Base-by-base conservation (phyloP, 495 filamentous ascomycete genomes). In the Aspergillus ostianus region DNA sequence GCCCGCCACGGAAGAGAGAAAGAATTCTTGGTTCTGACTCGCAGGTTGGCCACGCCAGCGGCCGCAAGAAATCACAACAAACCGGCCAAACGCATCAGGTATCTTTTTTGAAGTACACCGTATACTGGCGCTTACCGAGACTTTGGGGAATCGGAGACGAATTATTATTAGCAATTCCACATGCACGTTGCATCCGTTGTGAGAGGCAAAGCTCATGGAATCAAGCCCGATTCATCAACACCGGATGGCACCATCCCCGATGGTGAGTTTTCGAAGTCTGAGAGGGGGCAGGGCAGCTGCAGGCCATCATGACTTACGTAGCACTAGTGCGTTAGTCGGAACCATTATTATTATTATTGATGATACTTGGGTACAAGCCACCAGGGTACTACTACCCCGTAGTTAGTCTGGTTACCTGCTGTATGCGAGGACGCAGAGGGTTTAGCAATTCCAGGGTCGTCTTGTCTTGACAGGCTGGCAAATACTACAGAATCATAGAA, bases 41-140 rank as follows among this genome's bases (percentile, higher is more conserved):
- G 67, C 61, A 66, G 61, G 61, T 53, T 49, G 20, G 56, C 57
- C 60, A 63, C 56, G 64, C 59, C 58, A 56, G 58, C 59, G 61
- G 48, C 61, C 49, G 59, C 61, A 64, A 32, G 65, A 59, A 58
- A 67, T 61, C 41, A 20, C 47, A 48, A 52, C 21, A 52, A 29
- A 9, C 19, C 10, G 26, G 27, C 27, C 23, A 21, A 23, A 27
- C 21, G 21, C 47, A 3, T 20, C 47, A 19, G 19, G n/a, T n/a
- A n/a, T 41, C 36, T 41, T 13, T 6, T 3, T 7, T 32, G 23
- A 26, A n/a, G n/a, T n/a, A n/a, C 23, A 4, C 46, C 7, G 46
- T 18, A 48, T 49, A 21, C 15, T 10, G 36, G 36, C 36, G 36
- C 36, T 41, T 41, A 26, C 23, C 23, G 13, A 41, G 36, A 26